phyloP scores from a whole-genome alignment of 495 filamentous ascomycete genomes.

The Penicillium steckii region DNA sequence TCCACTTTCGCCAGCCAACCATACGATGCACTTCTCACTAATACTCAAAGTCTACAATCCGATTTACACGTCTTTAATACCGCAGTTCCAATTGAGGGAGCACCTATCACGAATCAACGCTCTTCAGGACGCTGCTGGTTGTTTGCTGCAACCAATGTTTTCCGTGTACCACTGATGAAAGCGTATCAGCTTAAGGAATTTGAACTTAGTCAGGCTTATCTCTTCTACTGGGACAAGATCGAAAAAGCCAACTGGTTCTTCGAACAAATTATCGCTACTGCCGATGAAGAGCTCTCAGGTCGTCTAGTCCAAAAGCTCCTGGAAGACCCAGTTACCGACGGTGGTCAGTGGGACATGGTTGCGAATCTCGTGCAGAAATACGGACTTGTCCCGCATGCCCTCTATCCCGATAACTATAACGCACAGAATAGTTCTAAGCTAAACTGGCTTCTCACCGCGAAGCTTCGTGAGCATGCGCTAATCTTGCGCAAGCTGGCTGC shows the following conservation, averaged over 20 bases:
- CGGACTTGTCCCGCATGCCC: conserved; percentile 71
- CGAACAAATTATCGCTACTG: conserved; percentile 75
- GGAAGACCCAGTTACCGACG: conserved; percentile 67
- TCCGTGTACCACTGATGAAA: conserved; percentile 80
- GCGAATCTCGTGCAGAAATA: conserved; percentile 84
- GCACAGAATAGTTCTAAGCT: conserved; percentile 66
- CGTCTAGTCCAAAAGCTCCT: conserved; percentile 68
- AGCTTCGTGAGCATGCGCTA: conserved; percentile 81
- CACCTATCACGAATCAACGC: conserved; percentile 81
- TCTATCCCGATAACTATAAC: conserved; percentile 80
- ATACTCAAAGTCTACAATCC: conserved; percentile 48
- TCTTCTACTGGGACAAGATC: conserved; percentile 95
- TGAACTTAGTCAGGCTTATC: conserved; percentile 80
- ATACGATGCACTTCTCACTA: conserved; percentile 51
- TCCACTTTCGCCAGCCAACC: conserved; percentile 61
- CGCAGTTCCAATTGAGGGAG: conserved; percentile 77
- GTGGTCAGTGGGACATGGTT: conserved; percentile 93
- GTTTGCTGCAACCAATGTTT: conserved; percentile 84
- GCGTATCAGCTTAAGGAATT: conserved; percentile 73
- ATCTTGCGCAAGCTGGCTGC: conserved; percentile 54
- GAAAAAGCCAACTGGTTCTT: conserved; percentile 90
- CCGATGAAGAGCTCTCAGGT: conserved; percentile 61
- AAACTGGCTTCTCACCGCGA: conserved; percentile 75
- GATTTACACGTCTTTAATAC: conserved; percentile 79
- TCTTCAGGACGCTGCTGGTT: conserved; percentile 83